Evolutionary conservation across 441 rosid species (phyloP).

Genomic region (Cnidoscolus chayamansa): DNA sequence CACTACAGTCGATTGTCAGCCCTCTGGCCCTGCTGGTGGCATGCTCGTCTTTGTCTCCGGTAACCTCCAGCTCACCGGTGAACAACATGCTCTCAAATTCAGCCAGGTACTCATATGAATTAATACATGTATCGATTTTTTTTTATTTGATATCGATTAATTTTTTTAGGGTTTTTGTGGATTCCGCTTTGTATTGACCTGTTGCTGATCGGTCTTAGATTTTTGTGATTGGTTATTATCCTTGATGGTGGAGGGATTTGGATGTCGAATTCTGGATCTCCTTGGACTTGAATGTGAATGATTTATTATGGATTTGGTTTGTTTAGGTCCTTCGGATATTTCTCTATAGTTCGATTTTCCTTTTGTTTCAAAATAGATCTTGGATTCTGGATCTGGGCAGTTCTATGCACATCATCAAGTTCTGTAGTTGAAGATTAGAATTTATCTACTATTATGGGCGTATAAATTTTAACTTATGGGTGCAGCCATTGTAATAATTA

Average conservation of each 20-base stretch:
- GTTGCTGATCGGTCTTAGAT: neutral
- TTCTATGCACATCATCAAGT: too few relatives aligned
- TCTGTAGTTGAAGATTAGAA: too few relatives aligned
- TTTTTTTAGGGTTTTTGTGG: neutral
- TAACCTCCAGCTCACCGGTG: conserved; percentile 84
- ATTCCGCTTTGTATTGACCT: conserved; percentile 22
- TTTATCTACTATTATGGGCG: neutral
- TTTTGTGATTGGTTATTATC: neutral
- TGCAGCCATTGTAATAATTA: neutral
- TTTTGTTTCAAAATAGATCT: too few relatives aligned
- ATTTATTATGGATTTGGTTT: too few relatives aligned
- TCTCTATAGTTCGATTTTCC: too few relatives aligned
- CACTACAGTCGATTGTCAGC: conserved; percentile 91
- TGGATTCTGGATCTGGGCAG: too few relatives aligned
- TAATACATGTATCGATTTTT: neutral
- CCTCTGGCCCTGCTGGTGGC: conserved; percentile 84
- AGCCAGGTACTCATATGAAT: conserved; percentile 55
- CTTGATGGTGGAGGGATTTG: neutral
- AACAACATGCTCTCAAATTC: conserved; percentile 90
- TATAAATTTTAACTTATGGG: neutral
- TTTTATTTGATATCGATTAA: neutral
- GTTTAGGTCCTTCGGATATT: too few relatives aligned
- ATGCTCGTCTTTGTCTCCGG: conserved; percentile 96
- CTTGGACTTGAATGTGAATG: neutral
- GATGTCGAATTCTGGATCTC: conserved; percentile 12